These are phyloP conservation scores for Fusarium graminum DNA, from an alignment of 2,329 filamentous ascomycete genomes.

Conservation along the genomic window DNA sequence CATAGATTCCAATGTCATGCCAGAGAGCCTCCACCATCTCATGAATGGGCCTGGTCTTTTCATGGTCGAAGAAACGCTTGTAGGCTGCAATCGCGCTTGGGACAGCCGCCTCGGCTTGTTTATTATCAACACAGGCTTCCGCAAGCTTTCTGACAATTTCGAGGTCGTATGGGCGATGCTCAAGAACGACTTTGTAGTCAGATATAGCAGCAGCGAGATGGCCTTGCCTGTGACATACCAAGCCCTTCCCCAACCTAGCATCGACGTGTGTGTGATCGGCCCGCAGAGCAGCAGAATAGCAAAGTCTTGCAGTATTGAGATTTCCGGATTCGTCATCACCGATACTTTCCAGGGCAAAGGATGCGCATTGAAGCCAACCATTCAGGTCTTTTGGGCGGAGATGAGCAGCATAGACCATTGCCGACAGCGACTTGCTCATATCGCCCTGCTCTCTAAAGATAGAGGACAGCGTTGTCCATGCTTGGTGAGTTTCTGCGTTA, in stretches of 20 bases:
- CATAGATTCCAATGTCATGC: constrained; percentile 87
- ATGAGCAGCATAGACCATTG: constrained; percentile 72
- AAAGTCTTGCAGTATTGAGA: constrained; percentile 68
- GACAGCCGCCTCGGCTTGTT: constrained; percentile 57
- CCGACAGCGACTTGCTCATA: constrained; percentile 68
- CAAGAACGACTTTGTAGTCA: constrained; percentile 69
- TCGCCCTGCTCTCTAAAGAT: constrained; percentile 73
- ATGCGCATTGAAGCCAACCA: constrained; percentile 71
- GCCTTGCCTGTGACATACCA: constrained; percentile 68
- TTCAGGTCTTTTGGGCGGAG: constrained; percentile 71
- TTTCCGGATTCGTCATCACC: constrained; percentile 62
- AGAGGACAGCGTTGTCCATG: constrained; percentile 72
- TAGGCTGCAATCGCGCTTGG: constrained; percentile 63
- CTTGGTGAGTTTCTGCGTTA: constrained; percentile 75
- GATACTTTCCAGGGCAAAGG: constrained; percentile 66
- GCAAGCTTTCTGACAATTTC: constrained; percentile 68
- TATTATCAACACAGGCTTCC: constrained; percentile 67
- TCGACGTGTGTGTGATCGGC: constrained; percentile 69
- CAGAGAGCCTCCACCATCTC: constrained; percentile 67
- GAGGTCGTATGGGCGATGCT: constrained; percentile 66
- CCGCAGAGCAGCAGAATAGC: constrained; percentile 70
- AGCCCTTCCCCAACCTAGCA: constrained; percentile 70
- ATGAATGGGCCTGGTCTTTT: constrained; percentile 51
- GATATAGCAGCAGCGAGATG: constrained; percentile 66
- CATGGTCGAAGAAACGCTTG: constrained; percentile 60